Conservation (phyloP, 768 basidiomycete species). For the Hericium erinaceus region DNA sequence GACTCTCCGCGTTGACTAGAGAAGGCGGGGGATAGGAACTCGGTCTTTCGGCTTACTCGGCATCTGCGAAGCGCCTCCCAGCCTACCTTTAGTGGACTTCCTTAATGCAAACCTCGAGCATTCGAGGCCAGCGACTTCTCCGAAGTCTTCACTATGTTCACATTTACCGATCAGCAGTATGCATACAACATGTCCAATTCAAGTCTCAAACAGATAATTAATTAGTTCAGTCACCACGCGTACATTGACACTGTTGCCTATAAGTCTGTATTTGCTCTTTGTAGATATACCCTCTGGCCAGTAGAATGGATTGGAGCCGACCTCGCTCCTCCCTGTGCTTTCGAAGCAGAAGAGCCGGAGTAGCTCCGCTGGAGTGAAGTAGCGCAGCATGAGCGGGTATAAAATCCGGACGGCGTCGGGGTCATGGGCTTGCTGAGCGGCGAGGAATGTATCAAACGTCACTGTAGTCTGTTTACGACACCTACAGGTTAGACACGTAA, state of each 20-base stretch:
- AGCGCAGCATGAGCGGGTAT: constrained; percentile 53
- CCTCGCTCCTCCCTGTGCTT: constrained; percentile 8
- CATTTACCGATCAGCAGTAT: no score
- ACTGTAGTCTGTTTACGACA: constrained; percentile 40
- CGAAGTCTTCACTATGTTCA: no score
- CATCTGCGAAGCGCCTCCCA: no score
- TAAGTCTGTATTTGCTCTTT: constrained; percentile 66
- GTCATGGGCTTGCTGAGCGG: constrained; percentile 30
- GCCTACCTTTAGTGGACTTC: no score
- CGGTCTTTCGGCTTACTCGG: no score
- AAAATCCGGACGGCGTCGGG: constrained; percentile 43
- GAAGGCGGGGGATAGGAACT: no score
- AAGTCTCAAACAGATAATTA: constrained; percentile 40
- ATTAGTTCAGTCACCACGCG: constrained; percentile 57
- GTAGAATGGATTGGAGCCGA: constrained; percentile 26
- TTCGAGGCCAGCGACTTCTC: no score
- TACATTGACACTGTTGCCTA: constrained; percentile 82
- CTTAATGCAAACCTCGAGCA: no score
- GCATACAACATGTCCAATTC: background rate
- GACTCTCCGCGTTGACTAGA: no score
- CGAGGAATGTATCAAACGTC: constrained; percentile 48
- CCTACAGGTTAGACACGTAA: background rate
- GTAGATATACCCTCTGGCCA: constrained; percentile 56
- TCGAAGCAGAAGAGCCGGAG: constrained; percentile 59
- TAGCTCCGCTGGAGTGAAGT: constrained; percentile 68